Evolutionary conservation across 176 grass and related monocot species (phyloP).

Genomic region (Avena atlantica): DNA sequence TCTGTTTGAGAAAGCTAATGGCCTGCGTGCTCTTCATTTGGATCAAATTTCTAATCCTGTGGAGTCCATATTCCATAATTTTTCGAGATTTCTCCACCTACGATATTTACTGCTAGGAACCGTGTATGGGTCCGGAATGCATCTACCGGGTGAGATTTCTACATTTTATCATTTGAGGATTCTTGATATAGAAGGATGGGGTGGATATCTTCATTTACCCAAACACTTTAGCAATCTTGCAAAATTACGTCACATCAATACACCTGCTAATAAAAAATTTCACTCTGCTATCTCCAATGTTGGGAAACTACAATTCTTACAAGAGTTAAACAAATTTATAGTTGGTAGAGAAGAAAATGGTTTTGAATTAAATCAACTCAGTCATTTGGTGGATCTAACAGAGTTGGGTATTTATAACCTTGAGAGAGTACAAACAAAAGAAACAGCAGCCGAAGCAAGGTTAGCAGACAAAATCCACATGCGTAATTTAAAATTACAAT

Average conservation of each 20-base stretch:
- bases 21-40: no score
- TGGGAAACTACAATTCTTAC: neutral
- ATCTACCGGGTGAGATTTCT: neutral
- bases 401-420: constrained; percentile 3
- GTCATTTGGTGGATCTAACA: constrained; percentile 12
- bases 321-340: neutral
- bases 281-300: neutral
- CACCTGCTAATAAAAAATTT: no score
- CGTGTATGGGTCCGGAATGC: neutral
- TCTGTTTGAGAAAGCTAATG: no score
- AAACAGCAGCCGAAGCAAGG: neutral
- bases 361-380: no score
- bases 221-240: neutral
- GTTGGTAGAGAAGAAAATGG: neutral
- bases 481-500: neutral
- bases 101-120: neutral
- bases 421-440: no score
- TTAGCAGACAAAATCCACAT: neutral
- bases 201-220: neutral
- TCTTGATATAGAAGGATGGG: neutral
- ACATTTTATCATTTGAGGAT: constrained; percentile 27
- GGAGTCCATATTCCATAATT: neutral
- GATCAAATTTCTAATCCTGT: no score
- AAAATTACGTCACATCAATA: neutral
- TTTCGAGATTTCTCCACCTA: no score